These are phyloP conservation scores for Fusarium scirpi DNA, from an alignment of 2,329 filamentous ascomycete species.

Conservation along the genomic window DNA sequence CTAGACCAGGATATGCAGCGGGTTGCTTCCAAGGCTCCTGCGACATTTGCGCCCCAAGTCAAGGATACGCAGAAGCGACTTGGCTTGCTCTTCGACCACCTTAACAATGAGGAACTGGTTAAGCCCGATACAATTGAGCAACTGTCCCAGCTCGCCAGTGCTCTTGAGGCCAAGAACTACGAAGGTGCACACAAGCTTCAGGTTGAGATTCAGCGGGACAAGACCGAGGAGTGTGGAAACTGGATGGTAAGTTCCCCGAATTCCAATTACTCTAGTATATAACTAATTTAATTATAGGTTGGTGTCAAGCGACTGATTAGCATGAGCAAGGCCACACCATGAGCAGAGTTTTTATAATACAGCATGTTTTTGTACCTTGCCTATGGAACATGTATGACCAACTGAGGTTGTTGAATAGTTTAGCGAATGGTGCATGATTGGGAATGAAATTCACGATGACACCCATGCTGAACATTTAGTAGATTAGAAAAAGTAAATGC, in stretches of 20 bases:
- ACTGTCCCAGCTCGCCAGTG: conserved; percentile 72
- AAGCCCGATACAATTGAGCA: conserved; percentile 81
- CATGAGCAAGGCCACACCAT: conserved; percentile 82
- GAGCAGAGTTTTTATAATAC: conserved; percentile 35
- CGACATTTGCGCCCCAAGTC: conserved; percentile 88
- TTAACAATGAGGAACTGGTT: conserved; percentile 94
- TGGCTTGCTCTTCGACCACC: conserved; percentile 92
- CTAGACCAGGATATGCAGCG: conserved; percentile 88
- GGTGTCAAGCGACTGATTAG: conserved; percentile 81
- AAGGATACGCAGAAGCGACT: conserved; percentile 94
- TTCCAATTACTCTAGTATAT: not conserved
- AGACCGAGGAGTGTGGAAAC: conserved; percentile 83
- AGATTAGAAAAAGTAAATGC: conserved; percentile 48
- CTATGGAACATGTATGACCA: conserved; percentile 15
- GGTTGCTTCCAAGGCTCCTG: conserved; percentile 85
- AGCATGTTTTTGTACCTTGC: conserved; percentile 38
- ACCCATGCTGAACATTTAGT: conserved; percentile 41
- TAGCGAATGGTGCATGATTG: conserved; percentile 39
- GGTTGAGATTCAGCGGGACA: conserved; percentile 80
- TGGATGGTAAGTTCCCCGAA: conserved; percentile 77
- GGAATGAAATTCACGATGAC: conserved; percentile 44
- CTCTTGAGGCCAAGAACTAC: conserved; percentile 77
- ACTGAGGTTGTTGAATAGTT: conserved; percentile 37
- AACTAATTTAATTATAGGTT: conserved; percentile 66
- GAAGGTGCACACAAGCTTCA: conserved; percentile 75